Conservation (phyloP, 257 asterid genomes). For the Paulownia fortunei region DNA sequence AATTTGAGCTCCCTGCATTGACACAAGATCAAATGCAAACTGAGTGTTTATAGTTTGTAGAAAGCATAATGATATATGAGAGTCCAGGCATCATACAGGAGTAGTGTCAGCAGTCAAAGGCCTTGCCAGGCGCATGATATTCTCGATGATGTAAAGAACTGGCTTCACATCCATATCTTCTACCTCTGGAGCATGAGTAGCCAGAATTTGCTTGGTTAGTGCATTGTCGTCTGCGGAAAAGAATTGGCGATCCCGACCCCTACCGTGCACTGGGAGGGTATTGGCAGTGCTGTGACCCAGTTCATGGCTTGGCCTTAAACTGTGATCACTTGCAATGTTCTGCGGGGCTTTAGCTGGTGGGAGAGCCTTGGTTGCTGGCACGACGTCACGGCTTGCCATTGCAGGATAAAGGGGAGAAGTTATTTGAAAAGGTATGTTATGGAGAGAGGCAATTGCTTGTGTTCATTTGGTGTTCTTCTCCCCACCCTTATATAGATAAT, state of each 20-base stretch:
- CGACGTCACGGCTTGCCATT: conserved; percentile 38
- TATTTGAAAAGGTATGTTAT: not conserved
- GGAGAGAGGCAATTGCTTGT: conserved; percentile 26
- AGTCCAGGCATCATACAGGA: conserved; percentile 25
- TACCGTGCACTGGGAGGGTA: not conserved
- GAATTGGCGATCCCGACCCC: conserved; percentile 39
- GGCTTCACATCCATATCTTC: conserved; percentile 62
- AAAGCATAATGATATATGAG: too few relatives aligned
- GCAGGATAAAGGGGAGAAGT: not conserved
- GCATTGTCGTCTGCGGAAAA: conserved; percentile 57
- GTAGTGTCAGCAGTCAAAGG: conserved; percentile 32
- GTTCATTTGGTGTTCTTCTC: conserved; percentile 22
- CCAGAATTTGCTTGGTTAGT: conserved; percentile 56
- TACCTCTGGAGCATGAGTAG: conserved; percentile 59
- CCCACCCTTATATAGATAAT: conserved; percentile 47
- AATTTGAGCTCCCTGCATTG: conserved; percentile 39
- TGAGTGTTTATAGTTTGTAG: too few relatives aligned
- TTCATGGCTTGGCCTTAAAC: conserved; percentile 34
- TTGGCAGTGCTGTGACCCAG: conserved; percentile 18
- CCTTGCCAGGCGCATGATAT: conserved; percentile 54
- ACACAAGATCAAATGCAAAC: too few relatives aligned
- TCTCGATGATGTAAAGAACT: conserved; percentile 59
- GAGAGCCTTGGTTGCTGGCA: conserved; percentile 7
- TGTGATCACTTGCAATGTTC: conserved; percentile 20
- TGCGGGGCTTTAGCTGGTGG: conserved; percentile 23